A percentile compares a stretch with the other conserved stretches of the same genome.
These are phyloP conservation scores for Ophiorrhiza pumila DNA, from an alignment of 257 asterid species.

Conservation along the genomic window DNA sequence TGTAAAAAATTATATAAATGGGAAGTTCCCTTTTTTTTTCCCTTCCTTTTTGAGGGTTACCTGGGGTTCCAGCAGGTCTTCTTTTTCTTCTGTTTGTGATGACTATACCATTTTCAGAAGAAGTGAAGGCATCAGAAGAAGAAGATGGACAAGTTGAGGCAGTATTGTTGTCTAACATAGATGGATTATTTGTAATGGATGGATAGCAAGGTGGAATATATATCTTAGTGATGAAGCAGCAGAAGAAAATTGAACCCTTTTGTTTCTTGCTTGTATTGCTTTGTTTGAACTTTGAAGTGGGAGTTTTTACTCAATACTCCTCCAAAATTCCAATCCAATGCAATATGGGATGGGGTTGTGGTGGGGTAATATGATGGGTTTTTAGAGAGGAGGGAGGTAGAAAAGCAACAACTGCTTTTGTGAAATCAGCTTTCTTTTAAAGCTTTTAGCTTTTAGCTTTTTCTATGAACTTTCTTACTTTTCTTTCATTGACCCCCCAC, in stretches of 20 bases:
- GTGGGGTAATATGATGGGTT: neutral
- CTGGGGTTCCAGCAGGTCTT: slow-evolving; percentile 38
- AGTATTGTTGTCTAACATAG: slow-evolving; percentile 28
- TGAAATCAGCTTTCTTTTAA: slow-evolving; percentile 32
- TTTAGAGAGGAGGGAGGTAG: neutral
- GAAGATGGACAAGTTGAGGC: slow-evolving; percentile 28
- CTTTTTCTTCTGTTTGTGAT: slow-evolving; percentile 22
- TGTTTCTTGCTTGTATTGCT: slow-evolving; percentile 7
- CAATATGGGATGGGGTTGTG: slow-evolving; percentile 5
- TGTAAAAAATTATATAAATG: no score
- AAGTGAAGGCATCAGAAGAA: slow-evolving; percentile 29
- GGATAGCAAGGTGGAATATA: neutral
- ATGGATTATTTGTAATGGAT: neutral
- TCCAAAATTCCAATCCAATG: slow-evolving; percentile 13
- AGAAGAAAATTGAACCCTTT: slow-evolving; percentile 13
- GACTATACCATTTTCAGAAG: slow-evolving; percentile 21
- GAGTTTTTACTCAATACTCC: neutral
- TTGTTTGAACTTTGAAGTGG: neutral
- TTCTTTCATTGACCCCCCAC: slow-evolving; percentile 29
- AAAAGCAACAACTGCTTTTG: slow-evolving; percentile 29
- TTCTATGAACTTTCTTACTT: slow-evolving; percentile 33
- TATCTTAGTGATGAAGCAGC: slow-evolving; percentile 3
- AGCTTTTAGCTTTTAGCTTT: slow-evolving; percentile 24
- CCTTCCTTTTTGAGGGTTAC: neutral
- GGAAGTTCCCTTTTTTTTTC: neutral